A percentile compares a stretch with the other conserved stretches of the same genome.
Conservation (phyloP, 2,329 filamentous ascomycete genomes). For the Macroventuria anomochaeta region DNA sequence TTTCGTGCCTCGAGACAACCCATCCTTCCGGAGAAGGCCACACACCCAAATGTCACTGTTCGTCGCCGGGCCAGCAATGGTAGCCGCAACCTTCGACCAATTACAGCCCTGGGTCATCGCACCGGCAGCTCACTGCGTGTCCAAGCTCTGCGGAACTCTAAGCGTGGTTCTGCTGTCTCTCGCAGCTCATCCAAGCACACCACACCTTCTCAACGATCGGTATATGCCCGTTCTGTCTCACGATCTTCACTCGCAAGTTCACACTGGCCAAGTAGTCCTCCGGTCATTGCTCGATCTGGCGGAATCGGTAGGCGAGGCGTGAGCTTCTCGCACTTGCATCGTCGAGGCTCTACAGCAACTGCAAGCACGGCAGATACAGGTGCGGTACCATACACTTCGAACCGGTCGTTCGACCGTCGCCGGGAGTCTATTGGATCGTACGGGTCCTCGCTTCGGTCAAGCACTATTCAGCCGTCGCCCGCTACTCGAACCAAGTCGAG, state of each 20-base stretch:
- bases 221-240: slow-evolving; percentile 37
- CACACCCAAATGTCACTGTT: slow-evolving; percentile 72
- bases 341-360: slow-evolving; percentile 53
- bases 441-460: slow-evolving; percentile 29
- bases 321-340: slow-evolving; percentile 64
- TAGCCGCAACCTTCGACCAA: slow-evolving; percentile 46
- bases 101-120: slow-evolving; percentile 47
- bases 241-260: slow-evolving; percentile 56
- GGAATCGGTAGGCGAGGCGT: slow-evolving; percentile 66
- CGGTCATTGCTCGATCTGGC: slow-evolving; percentile 55
- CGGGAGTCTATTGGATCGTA: slow-evolving; percentile 33
- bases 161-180: slow-evolving; percentile 39
- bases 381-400: slow-evolving; percentile 37
- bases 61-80: slow-evolving; percentile 59
- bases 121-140: slow-evolving; percentile 54
- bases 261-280: slow-evolving; percentile 56
- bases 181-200: slow-evolving; percentile 43
- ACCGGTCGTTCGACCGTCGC: slow-evolving; percentile 36
- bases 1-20: slow-evolving; percentile 73
- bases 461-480: slow-evolving; percentile 26
- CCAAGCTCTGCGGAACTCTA: slow-evolving; percentile 47
- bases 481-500: slow-evolving; percentile 41
- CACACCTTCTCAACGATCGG: slow-evolving; percentile 36
- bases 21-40: slow-evolving; percentile 53
- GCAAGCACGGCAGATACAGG: slow-evolving; percentile 43